These are phyloP conservation scores for Trichophyton equinum DNA, from an alignment of 2,329 filamentous ascomycete genomes.

Conservation along the genomic window DNA sequence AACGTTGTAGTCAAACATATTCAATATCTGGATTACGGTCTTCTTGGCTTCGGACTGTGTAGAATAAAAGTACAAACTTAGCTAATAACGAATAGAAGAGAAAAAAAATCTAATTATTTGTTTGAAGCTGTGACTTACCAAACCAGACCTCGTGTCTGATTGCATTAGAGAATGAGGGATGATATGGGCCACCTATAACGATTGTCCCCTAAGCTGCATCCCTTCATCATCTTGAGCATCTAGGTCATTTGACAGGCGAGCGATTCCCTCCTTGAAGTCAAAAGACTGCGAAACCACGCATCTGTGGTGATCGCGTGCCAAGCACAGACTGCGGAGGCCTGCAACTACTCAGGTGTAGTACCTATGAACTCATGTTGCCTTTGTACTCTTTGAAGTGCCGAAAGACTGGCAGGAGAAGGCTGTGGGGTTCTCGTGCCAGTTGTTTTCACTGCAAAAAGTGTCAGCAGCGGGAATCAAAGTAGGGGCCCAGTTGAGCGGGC, in stretches of 20 bases:
- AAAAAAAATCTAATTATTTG: not conserved
- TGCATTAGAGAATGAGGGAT: conserved; percentile 15
- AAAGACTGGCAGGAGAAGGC: not conserved
- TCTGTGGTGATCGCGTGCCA: conserved; percentile 14
- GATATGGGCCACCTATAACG: conserved; percentile 15
- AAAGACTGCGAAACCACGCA: conserved; percentile 14
- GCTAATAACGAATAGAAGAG: not conserved
- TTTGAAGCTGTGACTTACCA: not conserved
- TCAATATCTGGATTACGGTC: conserved; percentile 27
- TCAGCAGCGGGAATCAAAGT: not conserved
- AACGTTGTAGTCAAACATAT: conserved; percentile 31
- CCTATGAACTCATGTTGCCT: not conserved
- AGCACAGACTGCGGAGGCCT: conserved; percentile 10
- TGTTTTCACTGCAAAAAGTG: not conserved
- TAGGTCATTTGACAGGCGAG: conserved; percentile 8
- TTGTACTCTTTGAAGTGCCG: not conserved
- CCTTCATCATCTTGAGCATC: conserved; percentile 14
- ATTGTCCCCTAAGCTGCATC: conserved; percentile 7
- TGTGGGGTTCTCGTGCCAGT: not conserved
- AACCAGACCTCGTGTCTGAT: not conserved
- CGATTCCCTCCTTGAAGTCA: conserved; percentile 12
- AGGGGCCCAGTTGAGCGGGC: not conserved
- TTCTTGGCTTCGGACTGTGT: conserved; percentile 18
- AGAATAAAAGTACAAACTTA: not conserved
- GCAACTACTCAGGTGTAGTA: conserved; percentile 14